Conservation (phyloP, 495 filamentous ascomycete species). For the Alectoria sarmentosa region DNA sequence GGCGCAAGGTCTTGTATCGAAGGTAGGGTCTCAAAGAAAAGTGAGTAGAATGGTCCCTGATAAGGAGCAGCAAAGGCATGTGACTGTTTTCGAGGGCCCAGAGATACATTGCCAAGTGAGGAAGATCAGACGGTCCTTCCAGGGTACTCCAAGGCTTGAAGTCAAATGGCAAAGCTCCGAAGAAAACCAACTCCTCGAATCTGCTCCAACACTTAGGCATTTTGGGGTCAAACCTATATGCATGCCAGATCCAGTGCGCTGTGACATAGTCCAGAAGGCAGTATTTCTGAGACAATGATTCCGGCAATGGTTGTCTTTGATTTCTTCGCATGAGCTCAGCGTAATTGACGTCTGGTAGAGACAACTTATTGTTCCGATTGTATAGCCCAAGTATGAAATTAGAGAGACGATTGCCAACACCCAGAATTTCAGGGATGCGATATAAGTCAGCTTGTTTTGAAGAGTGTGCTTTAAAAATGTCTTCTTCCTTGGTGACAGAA, state of each 20-base stretch:
- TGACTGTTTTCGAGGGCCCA: background rate
- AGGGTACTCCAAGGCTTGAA: background rate
- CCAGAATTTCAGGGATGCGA: background rate
- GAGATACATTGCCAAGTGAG: background rate
- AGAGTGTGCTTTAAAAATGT: background rate
- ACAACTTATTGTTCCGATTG: background rate
- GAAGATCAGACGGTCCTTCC: background rate
- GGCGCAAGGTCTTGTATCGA: background rate
- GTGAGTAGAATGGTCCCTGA: background rate
- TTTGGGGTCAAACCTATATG: background rate
- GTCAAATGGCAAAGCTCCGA: background rate
- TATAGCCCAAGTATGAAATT: background rate
- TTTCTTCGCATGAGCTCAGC: background rate
- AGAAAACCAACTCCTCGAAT: background rate
- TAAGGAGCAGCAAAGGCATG: background rate
- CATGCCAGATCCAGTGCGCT: background rate
- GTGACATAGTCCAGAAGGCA: background rate
- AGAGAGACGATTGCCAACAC: background rate
- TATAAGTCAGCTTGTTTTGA: background rate
- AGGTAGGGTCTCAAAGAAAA: background rate
- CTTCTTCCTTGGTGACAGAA: background rate
- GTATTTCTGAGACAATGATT: background rate
- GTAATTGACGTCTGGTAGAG: background rate
- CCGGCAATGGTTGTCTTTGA: background rate
- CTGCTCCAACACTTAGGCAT: background rate